Conservation (phyloP, 768 basidiomycete species). For the Mycena vitilis region DNA sequence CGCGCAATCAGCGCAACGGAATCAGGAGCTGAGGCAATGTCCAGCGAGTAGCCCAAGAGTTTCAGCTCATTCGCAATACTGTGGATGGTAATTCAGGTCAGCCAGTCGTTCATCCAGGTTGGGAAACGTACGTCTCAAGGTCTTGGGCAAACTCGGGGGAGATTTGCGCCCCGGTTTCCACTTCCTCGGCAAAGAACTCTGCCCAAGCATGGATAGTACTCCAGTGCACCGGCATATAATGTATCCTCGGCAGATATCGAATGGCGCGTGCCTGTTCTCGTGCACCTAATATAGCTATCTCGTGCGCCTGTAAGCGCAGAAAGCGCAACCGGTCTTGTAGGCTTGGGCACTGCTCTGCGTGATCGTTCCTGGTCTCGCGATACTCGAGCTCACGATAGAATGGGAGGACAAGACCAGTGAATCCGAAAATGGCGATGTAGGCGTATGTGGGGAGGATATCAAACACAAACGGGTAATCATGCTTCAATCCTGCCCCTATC, state of each 20-base stretch:
- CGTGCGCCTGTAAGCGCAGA: slow-evolving; percentile 14
- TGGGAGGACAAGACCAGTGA: slow-evolving; percentile 7
- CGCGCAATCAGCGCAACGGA: background rate
- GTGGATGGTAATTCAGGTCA: background rate
- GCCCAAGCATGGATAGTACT: slow-evolving; percentile 2
- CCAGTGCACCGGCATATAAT: slow-evolving; percentile 23
- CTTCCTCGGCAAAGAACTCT: slow-evolving; percentile 24
- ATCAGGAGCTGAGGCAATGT: background rate
- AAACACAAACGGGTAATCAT: background rate
- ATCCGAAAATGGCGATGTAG: slow-evolving; percentile 8
- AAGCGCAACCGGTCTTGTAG: background rate
- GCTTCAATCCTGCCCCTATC: background rate
- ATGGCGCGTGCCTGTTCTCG: slow-evolving; percentile 9
- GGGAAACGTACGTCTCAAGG: slow-evolving; percentile 4
- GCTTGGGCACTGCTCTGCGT: background rate
- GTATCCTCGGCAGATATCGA: slow-evolving; percentile 4
- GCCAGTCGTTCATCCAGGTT: background rate
- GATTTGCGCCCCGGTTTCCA: background rate
- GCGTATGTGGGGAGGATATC: slow-evolving; percentile 2
- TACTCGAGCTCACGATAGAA: slow-evolving; percentile 25
- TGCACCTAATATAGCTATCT: background rate
- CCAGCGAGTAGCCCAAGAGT: slow-evolving; percentile 16
- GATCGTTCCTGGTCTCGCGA: background rate
- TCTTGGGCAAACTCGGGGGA: background rate
- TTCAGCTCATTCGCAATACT: slow-evolving; percentile 17